phyloP scores from a whole-genome alignment of 495 filamentous ascomycete species.

The Daldinia bambusicola region DNA sequence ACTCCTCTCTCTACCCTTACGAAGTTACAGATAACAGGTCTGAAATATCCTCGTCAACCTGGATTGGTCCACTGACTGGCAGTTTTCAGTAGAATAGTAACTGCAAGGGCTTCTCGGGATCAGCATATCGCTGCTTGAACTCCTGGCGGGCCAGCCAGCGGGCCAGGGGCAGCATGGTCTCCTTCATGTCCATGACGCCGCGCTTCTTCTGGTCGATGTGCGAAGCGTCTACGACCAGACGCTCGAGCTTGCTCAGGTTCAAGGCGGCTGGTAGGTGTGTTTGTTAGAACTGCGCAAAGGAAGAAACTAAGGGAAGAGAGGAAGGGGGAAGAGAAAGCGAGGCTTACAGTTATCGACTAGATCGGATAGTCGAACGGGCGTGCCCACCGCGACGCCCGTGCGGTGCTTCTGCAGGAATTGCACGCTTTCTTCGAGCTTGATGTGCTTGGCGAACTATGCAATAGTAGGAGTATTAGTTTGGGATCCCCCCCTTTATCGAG shows the following conservation, averaged over 20 bases:
- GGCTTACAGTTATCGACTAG: conserved; percentile 78
- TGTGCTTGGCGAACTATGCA: conserved; percentile 91
- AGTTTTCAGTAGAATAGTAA: conserved; percentile 66
- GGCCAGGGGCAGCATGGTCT: conserved; percentile 80
- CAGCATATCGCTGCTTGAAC: conserved; percentile 74
- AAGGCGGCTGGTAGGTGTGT: conserved; percentile 66
- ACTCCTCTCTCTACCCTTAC: not conserved
- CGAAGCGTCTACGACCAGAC: conserved; percentile 88
- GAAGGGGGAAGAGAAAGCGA: not conserved
- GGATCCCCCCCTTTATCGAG: not conserved
- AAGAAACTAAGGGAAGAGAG: too few species aligned
- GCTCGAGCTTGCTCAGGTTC: conserved; percentile 72
- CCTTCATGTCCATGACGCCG: conserved; percentile 91
- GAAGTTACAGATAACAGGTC: not conserved
- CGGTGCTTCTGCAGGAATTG: conserved; percentile 75
- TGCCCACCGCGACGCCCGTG: conserved; percentile 88
- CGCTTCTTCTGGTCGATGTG: conserved; percentile 93
- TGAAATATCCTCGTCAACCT: not conserved
- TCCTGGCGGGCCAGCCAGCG: conserved; percentile 72
- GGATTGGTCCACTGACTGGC: not conserved
- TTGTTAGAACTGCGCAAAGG: conserved; percentile 38
- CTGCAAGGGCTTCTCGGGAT: conserved; percentile 60
- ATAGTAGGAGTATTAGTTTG: conserved; percentile 13
- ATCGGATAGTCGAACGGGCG: conserved; percentile 81
- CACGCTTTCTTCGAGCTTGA: conserved; percentile 90